Evolutionary conservation across 768 basidiomycete genomes (phyloP), one percentile per base, ranked within the genome.

Genomic region (Tephrocybe rancida): DNA sequence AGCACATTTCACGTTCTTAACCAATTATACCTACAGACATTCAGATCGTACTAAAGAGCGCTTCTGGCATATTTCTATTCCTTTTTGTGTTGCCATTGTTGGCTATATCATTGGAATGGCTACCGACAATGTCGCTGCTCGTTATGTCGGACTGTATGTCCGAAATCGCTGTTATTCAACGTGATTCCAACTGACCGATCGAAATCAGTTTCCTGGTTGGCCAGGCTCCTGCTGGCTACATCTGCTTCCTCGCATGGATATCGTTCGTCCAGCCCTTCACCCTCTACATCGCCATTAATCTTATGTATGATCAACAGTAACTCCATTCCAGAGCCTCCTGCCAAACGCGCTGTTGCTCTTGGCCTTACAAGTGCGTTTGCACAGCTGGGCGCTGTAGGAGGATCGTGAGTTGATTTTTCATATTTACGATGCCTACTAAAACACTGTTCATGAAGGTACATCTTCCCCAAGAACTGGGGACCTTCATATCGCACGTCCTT

Each of bases 271-370:
- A 6, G 6, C 13, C 30, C 7, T 32, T 32, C 13, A 6, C 13
- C 7, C 30, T 32, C 30, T 32, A 6, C 30, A 32, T 13, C 30
- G 30, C 7, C 6, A 32, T 13, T 6, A 32, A 6, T 32, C 7
- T 13, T 13, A 7, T 32, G 13, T 13, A 32, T 7, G 7, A 6
- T 7, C 13, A 7, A 16, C 34, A 55, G 61, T 44, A 59, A 66
- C 27, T 64, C 67, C 11, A 61, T 90, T 70, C 78, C 85, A 11
- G 76, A 78, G 13, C 83, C 88, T 16, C 75, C 86, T 10, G 78
- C 84, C 21, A 88, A 88, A 67, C 80, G 87, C 10, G 82, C 86
- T 7, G 82, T 87, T 24, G 82, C 85, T 14, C 73, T 90, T 52
- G 87, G 84, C 14, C 71, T 84, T 55, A 74, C 86, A 63, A 85